Evolutionary conservation across 805 yeast genomes (phyloP).

Genomic region (Zygoascus tannicola): DNA sequence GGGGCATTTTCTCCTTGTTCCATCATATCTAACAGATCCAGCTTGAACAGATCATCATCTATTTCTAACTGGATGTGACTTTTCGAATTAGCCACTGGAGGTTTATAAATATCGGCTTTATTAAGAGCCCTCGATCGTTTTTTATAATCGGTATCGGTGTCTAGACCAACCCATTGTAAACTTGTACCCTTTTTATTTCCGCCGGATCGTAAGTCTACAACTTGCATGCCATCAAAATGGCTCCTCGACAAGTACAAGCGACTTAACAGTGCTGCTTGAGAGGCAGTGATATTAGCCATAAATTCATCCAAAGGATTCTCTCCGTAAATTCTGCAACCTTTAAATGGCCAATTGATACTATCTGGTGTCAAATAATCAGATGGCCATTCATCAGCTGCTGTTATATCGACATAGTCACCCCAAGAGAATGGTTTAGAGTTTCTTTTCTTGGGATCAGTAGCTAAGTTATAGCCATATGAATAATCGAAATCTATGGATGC

Average conservation of each 20-base stretch:
- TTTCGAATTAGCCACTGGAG: neutral
- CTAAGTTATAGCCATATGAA: conserved; percentile 9
- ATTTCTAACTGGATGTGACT: neutral
- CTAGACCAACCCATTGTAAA: neutral
- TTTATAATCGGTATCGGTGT: neutral
- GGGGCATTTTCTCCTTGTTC: neutral
- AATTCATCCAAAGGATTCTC: conserved; percentile 5
- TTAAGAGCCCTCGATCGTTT: neutral
- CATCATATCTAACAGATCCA: neutral
- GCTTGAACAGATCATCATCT: neutral
- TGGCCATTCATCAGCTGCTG: too few species aligned
- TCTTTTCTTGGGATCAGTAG: conserved; percentile 4
- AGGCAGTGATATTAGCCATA: conserved; percentile 8
- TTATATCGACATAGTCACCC: conserved; percentile 25
- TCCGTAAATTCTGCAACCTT: neutral
- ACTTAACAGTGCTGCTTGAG: conserved; percentile 12
- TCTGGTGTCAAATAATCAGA: conserved; percentile 2
- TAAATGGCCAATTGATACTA: neutral
- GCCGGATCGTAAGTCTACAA: conserved; percentile 8
- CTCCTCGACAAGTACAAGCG: conserved; percentile 12
- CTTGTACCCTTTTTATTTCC: neutral
- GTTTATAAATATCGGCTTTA: neutral
- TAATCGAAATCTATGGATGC: neutral
- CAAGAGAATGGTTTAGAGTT: conserved; percentile 17
- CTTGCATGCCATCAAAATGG: conserved; percentile 12